A percentile compares a stretch with the other conserved stretches of the same genome.
These are phyloP conservation scores for Albizia julibrissin DNA, from an alignment of 306 rosid genomes.

Conservation along the genomic window DNA sequence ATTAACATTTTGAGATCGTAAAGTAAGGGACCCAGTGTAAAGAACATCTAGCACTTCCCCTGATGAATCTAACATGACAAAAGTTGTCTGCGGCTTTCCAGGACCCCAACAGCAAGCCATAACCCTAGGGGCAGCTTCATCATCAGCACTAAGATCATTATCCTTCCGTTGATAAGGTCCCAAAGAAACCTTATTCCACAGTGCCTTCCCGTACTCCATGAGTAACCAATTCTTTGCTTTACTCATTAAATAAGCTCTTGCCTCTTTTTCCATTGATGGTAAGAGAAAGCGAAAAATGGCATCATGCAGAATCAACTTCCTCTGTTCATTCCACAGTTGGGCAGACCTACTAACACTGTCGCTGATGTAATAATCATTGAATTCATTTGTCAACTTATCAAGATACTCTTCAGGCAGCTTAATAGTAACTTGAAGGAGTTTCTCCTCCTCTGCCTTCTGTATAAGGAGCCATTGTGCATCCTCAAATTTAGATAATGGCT, in stretches of 20 bases:
- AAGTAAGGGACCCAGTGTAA: constrained; percentile 81
- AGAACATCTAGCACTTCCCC: constrained; percentile 97
- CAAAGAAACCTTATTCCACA: constrained; percentile 90
- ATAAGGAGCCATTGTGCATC: constrained; percentile 98
- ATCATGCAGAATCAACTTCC: constrained; percentile 86
- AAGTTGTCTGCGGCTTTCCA: constrained; percentile 94
- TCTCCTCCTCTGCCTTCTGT: constrained; percentile 96
- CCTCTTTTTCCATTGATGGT: constrained; percentile 96
- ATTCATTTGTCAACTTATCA: constrained; percentile 72
- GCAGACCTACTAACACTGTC: constrained; percentile 98
- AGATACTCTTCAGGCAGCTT: constrained; percentile 80
- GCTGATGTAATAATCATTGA: constrained; percentile 88
- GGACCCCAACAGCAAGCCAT: constrained; percentile 99
- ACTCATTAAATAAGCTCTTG: constrained; percentile 71
- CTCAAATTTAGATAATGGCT: constrained; percentile 80
- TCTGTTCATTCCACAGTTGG: constrained; percentile 97
- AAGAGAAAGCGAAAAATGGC: constrained; percentile 82
- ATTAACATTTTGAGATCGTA: constrained; percentile 73
- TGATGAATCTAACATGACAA: constrained; percentile 92
- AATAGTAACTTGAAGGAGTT: constrained; percentile 85
- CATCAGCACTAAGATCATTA: constrained; percentile 78
- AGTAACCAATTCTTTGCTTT: constrained; percentile 84
- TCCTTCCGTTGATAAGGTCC: constrained; percentile 96
- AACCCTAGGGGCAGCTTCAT: constrained; percentile 95
- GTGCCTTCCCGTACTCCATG: constrained; percentile 79